Evolutionary conservation across 225 moss, liverwort and hornwort species (phyloP).

Genomic region (Sphagnum contortum): DNA sequence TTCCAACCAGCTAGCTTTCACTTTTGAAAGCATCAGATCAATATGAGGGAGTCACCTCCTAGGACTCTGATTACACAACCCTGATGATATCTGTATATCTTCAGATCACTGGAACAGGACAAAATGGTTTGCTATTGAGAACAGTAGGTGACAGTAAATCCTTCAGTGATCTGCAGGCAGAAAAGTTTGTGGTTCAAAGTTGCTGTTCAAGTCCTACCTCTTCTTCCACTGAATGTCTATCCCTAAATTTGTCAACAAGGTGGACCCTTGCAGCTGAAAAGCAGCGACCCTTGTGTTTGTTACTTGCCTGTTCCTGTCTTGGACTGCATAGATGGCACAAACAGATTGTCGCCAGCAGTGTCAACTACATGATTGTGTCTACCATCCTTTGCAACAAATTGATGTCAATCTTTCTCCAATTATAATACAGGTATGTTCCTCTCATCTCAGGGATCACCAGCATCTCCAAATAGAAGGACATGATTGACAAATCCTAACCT

Average conservation of each 20-base stretch:
- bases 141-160: no score
- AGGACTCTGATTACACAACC: no score
- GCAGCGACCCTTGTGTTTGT: constrained; percentile 36
- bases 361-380: no score
- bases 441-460: neutral
- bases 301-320: constrained; percentile 36
- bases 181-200: no score
- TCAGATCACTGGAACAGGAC: no score
- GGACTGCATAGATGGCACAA: constrained; percentile 10
- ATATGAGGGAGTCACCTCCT: no score
- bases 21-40: no score
- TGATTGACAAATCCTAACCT: neutral
- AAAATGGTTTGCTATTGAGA: no score
- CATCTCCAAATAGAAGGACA: neutral
- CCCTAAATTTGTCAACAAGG: constrained; percentile 18
- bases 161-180: no score
- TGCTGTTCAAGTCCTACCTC: constrained; percentile 15
- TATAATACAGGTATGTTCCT: neutral
- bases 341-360: neutral
- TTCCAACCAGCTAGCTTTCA: no score
- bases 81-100: no score
- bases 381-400: no score
- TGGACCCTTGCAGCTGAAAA: constrained; percentile 34
- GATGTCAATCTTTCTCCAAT: neutral
- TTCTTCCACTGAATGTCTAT: constrained; percentile 15